phyloP scores from a whole-genome alignment of 768 basidiomycete genomes.

The Boletus patriciae region DNA sequence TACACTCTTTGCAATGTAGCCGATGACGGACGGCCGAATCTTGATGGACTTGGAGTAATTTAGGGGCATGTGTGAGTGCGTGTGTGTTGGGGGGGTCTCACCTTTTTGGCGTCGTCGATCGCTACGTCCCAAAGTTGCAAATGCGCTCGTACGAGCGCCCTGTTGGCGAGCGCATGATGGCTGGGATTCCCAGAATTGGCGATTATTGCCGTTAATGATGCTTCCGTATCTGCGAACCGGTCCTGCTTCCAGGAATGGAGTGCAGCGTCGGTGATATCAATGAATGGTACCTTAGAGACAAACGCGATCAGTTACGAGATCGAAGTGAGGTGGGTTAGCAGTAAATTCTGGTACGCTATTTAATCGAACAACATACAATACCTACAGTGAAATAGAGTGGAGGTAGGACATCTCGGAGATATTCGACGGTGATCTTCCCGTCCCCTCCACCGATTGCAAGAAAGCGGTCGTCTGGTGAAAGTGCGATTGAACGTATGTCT shows the following conservation, averaged over 20 bases:
- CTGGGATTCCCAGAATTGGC: not conserved
- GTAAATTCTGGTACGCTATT: too few relatives aligned
- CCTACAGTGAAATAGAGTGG: too few relatives aligned
- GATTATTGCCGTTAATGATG: not conserved
- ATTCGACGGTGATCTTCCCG: not conserved
- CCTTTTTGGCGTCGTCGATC: not conserved
- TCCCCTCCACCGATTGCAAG: not conserved
- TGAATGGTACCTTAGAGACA: not conserved
- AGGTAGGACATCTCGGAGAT: not conserved
- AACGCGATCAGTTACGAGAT: not conserved
- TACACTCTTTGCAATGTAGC: not conserved
- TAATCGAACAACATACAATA: too few relatives aligned
- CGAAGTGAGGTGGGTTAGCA: too few relatives aligned
- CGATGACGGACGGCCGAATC: not conserved
- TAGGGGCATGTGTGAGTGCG: not conserved
- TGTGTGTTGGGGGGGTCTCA: too few relatives aligned
- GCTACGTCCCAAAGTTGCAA: not conserved
- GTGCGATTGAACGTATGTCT: not conserved
- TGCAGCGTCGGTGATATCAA: not conserved
- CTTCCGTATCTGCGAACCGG: not conserved
- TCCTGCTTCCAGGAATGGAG: not conserved
- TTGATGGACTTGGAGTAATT: not conserved
- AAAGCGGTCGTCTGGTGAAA: not conserved
- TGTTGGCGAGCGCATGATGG: not conserved
- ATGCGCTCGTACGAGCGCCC: conserved; percentile 2